Percentiles rank a stretch among this genome's conserved stretches.
These are phyloP conservation scores for Stentor coeruleus DNA, from an alignment of 73 alveolate species.

Conservation along the genomic window DNA sequence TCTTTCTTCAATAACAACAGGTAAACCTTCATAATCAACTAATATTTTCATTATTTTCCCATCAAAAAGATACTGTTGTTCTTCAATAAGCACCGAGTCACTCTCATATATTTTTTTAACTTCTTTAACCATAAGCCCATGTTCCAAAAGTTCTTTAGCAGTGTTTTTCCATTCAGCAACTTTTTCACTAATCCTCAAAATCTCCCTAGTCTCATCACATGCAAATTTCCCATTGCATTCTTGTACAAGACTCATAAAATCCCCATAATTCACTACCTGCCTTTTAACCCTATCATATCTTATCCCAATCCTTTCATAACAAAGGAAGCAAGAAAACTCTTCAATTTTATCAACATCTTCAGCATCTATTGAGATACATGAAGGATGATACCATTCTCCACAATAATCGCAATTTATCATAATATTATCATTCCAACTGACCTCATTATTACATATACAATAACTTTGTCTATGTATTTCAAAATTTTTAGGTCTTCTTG, in stretches of 20 bases:
- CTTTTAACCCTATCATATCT: not conserved
- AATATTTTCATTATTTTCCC: conserved; percentile 16
- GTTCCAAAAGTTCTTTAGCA: conserved; percentile 2
- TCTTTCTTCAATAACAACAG: not conserved
- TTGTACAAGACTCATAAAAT: not conserved
- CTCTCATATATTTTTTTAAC: not conserved
- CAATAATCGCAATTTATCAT: conserved; percentile 86
- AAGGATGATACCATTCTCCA: conserved; percentile 85
- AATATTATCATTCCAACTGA: conserved; percentile 45
- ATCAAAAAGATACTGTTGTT: not conserved
- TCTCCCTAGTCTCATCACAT: conserved; percentile 5
- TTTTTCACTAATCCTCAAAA: not conserved
- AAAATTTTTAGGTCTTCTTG: conserved; percentile 3
- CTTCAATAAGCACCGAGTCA: not conserved
- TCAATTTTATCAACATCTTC: conserved; percentile 52
- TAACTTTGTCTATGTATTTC: not conserved
- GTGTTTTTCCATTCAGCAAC: not conserved
- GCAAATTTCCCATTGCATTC: not conserved
- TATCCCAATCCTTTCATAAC: conserved; percentile 9
- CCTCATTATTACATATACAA: conserved; percentile 10
- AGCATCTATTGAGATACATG: conserved; percentile 70
- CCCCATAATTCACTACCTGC: not conserved
- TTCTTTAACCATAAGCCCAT: not conserved
- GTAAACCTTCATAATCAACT: conserved; percentile 18
- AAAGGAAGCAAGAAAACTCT: conserved; percentile 9